phyloP scores from a whole-genome alignment of 345 rosid genomes.

The Limnanthes douglasii region DNA sequence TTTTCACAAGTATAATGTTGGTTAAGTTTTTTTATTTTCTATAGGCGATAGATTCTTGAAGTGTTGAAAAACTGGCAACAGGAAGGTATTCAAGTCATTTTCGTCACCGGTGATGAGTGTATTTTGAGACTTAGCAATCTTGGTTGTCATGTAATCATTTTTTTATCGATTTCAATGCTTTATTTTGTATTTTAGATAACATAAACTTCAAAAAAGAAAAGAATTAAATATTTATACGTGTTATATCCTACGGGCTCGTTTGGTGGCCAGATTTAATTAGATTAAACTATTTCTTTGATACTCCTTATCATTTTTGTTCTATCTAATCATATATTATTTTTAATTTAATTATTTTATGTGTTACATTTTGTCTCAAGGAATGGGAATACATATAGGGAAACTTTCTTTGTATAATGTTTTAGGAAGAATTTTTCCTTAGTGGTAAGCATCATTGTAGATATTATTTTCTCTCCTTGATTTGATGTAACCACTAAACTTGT shows the following conservation, averaged over 20 bases:
- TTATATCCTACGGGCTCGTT: too few relatives aligned
- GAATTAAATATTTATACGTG: too few relatives aligned
- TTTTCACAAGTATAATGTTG: neutral
- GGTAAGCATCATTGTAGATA: slow-evolving; percentile 21
- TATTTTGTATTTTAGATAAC: slow-evolving; percentile 1
- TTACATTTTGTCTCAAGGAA: slow-evolving; percentile 42
- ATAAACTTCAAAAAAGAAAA: neutral
- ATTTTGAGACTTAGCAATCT: slow-evolving; percentile 95
- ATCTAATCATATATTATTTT: too few relatives aligned
- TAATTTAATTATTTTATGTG: too few relatives aligned
- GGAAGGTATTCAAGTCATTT: slow-evolving; percentile 82
- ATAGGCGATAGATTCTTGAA: slow-evolving; percentile 84
- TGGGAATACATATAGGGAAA: slow-evolving; percentile 93
- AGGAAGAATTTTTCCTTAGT: slow-evolving; percentile 79
- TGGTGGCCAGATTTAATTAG: too few relatives aligned
- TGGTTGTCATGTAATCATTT: slow-evolving; percentile 79
- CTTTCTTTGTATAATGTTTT: slow-evolving; percentile 75
- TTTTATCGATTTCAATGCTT: neutral
- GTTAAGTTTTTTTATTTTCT: neutral
- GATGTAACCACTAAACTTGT: neutral
- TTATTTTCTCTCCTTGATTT: neutral
- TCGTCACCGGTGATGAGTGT: slow-evolving; percentile 93
- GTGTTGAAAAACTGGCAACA: slow-evolving; percentile 93
- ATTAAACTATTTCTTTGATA: too few relatives aligned
- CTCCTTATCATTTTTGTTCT: too few relatives aligned